A percentile compares a stretch with the other conserved stretches of the same genome.
These are phyloP conservation scores for Monilinia fructicola DNA, from an alignment of 2,329 filamentous ascomycete genomes.

Conservation along the genomic window DNA sequence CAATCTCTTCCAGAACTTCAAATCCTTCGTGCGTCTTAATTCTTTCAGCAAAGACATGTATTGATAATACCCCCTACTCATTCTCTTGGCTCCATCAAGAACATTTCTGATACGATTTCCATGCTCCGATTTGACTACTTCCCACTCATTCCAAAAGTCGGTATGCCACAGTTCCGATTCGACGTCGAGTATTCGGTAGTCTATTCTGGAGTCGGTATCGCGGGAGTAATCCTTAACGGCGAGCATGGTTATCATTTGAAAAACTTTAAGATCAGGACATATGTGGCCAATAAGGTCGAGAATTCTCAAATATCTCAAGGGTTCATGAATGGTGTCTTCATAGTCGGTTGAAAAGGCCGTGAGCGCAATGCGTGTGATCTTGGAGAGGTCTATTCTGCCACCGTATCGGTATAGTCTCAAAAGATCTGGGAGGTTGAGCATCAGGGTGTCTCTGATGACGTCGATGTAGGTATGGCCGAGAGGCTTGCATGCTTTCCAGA, in stretches of 20 bases:
- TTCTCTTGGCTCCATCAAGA: background rate
- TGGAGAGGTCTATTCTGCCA: background rate
- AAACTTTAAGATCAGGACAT: background rate
- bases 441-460: background rate
- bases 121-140: background rate
- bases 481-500: background rate
- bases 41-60: background rate
- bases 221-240: no score
- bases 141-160: background rate
- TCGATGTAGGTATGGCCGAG: background rate
- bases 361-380: background rate
- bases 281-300: background rate
- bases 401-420: background rate
- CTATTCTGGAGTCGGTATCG: background rate
- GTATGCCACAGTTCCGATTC: background rate
- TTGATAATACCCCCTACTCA: rapidly evolving
- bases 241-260: background rate
- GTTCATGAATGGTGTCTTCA: rapidly evolving
- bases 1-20: background rate
- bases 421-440: background rate
- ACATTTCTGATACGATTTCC: background rate
- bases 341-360: background rate
- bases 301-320: rapidly evolving
- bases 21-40: background rate
- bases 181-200: background rate